These are phyloP conservation scores for Clitocybe nebularis DNA, from an alignment of 1,284 basidiomycete species.

Conservation along the genomic window DNA sequence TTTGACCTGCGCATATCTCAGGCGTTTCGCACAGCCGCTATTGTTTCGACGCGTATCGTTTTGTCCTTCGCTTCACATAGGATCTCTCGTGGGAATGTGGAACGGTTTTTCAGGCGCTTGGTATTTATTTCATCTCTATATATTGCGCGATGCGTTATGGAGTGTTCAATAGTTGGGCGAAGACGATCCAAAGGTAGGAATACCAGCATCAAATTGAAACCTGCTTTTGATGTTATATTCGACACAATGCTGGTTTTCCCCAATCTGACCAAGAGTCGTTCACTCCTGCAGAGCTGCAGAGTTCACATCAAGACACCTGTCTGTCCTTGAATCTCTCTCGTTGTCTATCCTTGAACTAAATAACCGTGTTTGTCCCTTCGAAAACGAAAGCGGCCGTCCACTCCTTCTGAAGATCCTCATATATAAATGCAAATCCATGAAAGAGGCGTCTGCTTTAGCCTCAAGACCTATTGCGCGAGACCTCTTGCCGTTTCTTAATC, in stretches of 20 bases:
- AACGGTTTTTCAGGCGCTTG: not conserved
- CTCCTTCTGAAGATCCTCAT: not conserved
- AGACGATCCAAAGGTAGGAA: not conserved
- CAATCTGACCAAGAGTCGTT: constrained; percentile 1
- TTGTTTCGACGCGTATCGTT: not conserved
- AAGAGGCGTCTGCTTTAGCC: not conserved
- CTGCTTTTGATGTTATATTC: constrained; percentile 1
- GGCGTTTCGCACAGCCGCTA: constrained; percentile 1
- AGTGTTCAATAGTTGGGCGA: not conserved
- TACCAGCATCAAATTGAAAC: not conserved
- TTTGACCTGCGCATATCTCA: not conserved
- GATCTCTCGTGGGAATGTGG: not conserved
- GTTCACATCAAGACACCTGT: not conserved
- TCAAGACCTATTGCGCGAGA: not conserved
- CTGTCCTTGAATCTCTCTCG: not conserved
- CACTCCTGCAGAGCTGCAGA: not conserved
- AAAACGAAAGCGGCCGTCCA: not conserved
- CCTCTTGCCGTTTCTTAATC: not conserved
- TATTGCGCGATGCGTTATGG: not conserved
- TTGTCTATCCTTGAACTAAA: not conserved
- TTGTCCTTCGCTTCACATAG: not conserved
- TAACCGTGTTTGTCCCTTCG: not conserved
- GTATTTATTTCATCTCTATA: not conserved
- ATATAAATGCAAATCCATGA: not conserved
- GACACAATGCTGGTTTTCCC: constrained; percentile 1